These are phyloP conservation scores for Colletotrichum echinochloae DNA, from an alignment of 2,329 filamentous ascomycete species.

Conservation along the genomic window DNA sequence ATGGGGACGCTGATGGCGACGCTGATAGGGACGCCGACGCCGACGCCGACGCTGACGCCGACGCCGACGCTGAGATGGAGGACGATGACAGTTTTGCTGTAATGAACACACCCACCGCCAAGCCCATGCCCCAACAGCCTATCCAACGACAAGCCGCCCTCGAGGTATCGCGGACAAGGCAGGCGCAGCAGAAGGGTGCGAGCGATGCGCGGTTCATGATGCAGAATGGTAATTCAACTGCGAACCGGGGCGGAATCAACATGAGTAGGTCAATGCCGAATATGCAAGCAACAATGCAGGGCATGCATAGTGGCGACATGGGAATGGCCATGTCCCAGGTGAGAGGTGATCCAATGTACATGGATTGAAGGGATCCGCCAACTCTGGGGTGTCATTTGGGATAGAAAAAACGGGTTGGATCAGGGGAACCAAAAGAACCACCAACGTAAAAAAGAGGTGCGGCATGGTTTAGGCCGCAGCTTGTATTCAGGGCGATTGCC, in stretches of 20 bases:
- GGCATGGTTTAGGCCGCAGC: conserved; percentile 14
- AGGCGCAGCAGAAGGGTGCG: conserved; percentile 48
- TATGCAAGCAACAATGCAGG: conserved; percentile 58
- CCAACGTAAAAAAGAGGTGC: conserved; percentile 8
- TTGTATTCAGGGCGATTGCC: conserved; percentile 29
- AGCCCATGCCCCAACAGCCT: conserved; percentile 49
- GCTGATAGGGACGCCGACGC: conserved; percentile 70
- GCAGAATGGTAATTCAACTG: conserved; percentile 54
- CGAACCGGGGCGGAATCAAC: conserved; percentile 53
- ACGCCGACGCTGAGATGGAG: conserved; percentile 63
- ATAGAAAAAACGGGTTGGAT: conserved; percentile 3
- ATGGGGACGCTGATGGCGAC: conserved; percentile 57
- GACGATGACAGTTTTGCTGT: conserved; percentile 68
- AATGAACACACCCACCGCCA: conserved; percentile 57
- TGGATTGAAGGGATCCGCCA: conserved; percentile 54
- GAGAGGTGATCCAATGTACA: conserved; percentile 63
- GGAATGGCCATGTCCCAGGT: conserved; percentile 60
- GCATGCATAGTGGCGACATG: conserved; percentile 58
- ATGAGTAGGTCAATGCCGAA: conserved; percentile 61
- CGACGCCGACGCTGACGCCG: conserved; percentile 57
- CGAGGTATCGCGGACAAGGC: conserved; percentile 58
- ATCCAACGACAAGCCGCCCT: conserved; percentile 57
- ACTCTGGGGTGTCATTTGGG: background rate
- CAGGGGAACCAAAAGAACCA: conserved; percentile 2
- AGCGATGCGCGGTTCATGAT: conserved; percentile 57